Percentiles rank a stretch among this genome's conserved stretches.
Evolutionary conservation across 257 asterid species (phyloP).

Genomic region (Mentha longifolia): DNA sequence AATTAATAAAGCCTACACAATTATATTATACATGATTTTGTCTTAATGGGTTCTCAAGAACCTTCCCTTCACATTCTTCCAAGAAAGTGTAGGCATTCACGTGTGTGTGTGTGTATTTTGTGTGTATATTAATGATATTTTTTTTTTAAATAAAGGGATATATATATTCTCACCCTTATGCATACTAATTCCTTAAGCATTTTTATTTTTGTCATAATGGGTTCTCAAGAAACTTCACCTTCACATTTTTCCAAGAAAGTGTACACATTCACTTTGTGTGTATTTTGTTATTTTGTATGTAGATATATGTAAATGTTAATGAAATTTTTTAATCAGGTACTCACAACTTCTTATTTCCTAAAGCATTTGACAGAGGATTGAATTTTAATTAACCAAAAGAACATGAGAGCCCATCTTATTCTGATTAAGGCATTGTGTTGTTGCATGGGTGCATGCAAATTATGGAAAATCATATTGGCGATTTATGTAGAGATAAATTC

Average conservation of each 20-base stretch:
- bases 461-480: too few relatives aligned
- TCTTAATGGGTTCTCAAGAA: slow-evolving; percentile 51
- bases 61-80: slow-evolving; percentile 33
- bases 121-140: not conserved
- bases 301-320: slow-evolving; percentile 7
- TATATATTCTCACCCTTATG: too few relatives aligned
- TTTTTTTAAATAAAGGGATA: too few relatives aligned
- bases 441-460: too few relatives aligned
- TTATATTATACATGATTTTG: slow-evolving; percentile 35
- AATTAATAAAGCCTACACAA: slow-evolving; percentile 28
- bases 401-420: slow-evolving; percentile 22
- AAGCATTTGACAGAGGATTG: slow-evolving; percentile 17
- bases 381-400: slow-evolving; percentile 12
- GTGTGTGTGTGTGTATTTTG: not conserved
- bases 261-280: not conserved
- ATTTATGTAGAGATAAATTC: too few relatives aligned
- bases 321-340: too few relatives aligned
- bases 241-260: slow-evolving; percentile 28
- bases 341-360: not conserved
- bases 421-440: not conserved
- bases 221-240: slow-evolving; percentile 47
- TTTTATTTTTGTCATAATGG: slow-evolving; percentile 41
- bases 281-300: not conserved
- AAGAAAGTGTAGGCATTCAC: not conserved
- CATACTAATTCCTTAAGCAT: too few relatives aligned